Evolutionary conservation across 208 protist genomes (phyloP).

Genomic region (Blechomonas ayalai): DNA sequence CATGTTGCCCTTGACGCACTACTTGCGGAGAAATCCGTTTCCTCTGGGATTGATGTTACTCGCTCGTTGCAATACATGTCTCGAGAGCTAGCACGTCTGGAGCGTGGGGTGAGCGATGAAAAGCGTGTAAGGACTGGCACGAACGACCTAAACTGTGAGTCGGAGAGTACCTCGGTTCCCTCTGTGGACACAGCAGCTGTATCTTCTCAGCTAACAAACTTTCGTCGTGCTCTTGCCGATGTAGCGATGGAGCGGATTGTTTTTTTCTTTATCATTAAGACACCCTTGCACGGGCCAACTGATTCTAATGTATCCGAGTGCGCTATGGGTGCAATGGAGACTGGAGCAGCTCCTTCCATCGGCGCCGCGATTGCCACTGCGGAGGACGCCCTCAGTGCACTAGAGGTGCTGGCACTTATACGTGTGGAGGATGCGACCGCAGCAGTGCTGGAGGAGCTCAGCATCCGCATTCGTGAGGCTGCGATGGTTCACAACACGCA

Average conservation of each 20-base stretch:
- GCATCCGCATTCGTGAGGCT: too few relatives aligned
- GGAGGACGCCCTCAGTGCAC: constrained; percentile 45
- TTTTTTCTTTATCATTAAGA: constrained; percentile 63
- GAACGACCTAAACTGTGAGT: not conserved
- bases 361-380: constrained; percentile 6
- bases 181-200: not conserved
- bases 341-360: too few relatives aligned
- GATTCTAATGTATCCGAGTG: not conserved
- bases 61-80: constrained; percentile 52
- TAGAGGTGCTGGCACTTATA: constrained; percentile 50
- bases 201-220: constrained; percentile 6
- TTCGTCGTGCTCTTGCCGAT: constrained; percentile 32
- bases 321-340: not conserved
- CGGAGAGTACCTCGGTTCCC: not conserved
- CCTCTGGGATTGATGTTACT: constrained; percentile 34
- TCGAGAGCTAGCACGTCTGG: constrained; percentile 37
- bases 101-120: too few relatives aligned
- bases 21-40: constrained; percentile 16
- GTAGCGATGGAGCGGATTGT: constrained; percentile 46
- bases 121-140: not conserved
- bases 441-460: too few relatives aligned
- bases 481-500: too few relatives aligned
- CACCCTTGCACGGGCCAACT: constrained; percentile 9
- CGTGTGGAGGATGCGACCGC: constrained; percentile 22
- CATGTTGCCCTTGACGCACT: constrained; percentile 21